phyloP scores from a whole-genome alignment of 108 stramenopile species.

The Seminavis robusta region DNA sequence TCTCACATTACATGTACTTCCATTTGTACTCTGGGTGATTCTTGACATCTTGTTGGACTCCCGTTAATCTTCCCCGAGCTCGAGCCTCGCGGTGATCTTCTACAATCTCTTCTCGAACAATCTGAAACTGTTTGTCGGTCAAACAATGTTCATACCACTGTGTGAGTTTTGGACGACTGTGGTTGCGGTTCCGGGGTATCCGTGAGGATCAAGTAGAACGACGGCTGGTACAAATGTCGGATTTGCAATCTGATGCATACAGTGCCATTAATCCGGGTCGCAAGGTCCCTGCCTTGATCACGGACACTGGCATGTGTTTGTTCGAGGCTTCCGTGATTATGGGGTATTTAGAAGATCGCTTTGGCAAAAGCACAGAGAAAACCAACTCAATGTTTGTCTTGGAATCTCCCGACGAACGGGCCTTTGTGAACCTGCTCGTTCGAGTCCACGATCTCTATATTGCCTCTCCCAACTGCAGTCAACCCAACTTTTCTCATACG shows the following conservation, averaged over 20 bases:
- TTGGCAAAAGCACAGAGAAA: constrained; percentile 7
- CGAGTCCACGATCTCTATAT: constrained; percentile 48
- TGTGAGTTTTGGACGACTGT: constrained; percentile 30
- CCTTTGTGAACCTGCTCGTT: constrained; percentile 29
- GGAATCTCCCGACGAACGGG: constrained; percentile 35
- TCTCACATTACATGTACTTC: constrained; percentile 37
- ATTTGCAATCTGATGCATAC: constrained; percentile 29
- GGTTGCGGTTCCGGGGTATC: constrained; percentile 19
- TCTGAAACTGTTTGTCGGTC: constrained; percentile 27
- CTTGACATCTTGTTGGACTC: constrained; percentile 11
- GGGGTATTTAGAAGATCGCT: constrained; percentile 56
- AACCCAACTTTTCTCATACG: constrained; percentile 41
- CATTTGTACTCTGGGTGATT: constrained; percentile 25
- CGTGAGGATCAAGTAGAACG: constrained; percentile 14
- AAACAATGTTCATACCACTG: constrained; percentile 26
- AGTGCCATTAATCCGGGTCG: constrained; percentile 38
- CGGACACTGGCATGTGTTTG: constrained; percentile 29
- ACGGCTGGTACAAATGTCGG: constrained; percentile 17
- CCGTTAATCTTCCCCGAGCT: constrained; percentile 28
- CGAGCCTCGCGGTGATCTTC: constrained; percentile 6
- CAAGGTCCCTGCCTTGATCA: constrained; percentile 54
- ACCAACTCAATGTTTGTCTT: constrained; percentile 9
- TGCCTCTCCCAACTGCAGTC: constrained; percentile 45
- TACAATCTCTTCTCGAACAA: constrained; percentile 22
- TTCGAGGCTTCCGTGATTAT: constrained; percentile 60